A percentile compares a stretch with the other conserved stretches of the same genome.
Evolutionary conservation across 1,284 basidiomycete species (phyloP).

Genomic region (Melampsora occidentalis): DNA sequence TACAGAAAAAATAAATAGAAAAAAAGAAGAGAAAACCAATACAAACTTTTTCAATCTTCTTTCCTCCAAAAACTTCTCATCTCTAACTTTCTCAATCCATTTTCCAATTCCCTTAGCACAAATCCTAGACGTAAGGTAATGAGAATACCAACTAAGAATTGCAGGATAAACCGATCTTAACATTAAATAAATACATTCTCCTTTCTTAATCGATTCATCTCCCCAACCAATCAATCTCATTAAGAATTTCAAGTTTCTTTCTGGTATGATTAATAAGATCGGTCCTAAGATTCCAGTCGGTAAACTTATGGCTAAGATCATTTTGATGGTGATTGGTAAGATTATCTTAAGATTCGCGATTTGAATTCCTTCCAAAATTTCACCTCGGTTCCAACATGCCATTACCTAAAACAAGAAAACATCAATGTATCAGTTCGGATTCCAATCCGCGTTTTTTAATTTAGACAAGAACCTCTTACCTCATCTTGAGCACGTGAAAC

Average conservation of each 20-base stretch:
- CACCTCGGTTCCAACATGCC: slow-evolving; percentile 16
- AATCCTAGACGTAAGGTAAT: slow-evolving; percentile 10
- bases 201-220: not conserved
- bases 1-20: not conserved
- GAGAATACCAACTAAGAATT: slow-evolving; percentile 22
- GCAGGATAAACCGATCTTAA: slow-evolving; percentile 24
- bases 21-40: not conserved
- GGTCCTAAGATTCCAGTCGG: slow-evolving; percentile 14
- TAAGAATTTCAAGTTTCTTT: not conserved
- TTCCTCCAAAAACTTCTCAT: slow-evolving; percentile 40
- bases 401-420: slow-evolving; percentile 14
- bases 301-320: not conserved
- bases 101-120: slow-evolving; percentile 9
- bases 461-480: slow-evolving; percentile 1
- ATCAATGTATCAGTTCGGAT: not conserved
- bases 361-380: not conserved
- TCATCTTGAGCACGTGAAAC: slow-evolving; percentile 32
- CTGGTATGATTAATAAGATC: slow-evolving; percentile 5
- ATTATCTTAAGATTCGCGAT: slow-evolving; percentile 21
- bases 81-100: slow-evolving; percentile 41
- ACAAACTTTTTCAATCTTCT: slow-evolving; percentile 33
- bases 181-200: not conserved
- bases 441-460: not conserved
- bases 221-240: slow-evolving; percentile 2
- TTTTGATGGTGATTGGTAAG: not conserved